phyloP scores from a whole-genome alignment of 179 eudicot species.

The Actinidia arguta region DNA sequence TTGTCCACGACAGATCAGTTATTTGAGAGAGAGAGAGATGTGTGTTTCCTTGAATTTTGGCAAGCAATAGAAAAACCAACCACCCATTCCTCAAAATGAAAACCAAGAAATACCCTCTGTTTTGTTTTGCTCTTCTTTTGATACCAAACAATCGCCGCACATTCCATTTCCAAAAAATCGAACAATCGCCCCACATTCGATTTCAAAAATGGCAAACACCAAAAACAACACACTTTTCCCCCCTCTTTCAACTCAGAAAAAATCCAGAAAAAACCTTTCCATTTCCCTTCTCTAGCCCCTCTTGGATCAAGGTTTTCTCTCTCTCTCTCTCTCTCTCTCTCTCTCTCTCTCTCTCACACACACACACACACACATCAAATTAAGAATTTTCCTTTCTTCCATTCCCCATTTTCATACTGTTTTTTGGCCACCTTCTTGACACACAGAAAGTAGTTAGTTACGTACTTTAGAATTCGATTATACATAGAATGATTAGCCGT shows the following conservation, averaged over 20 bases:
- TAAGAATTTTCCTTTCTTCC: background rate
- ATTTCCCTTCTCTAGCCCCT: slow-evolving; percentile 7
- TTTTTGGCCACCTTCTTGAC: background rate
- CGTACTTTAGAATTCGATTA: no score
- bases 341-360: no score
- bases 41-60: slow-evolving; percentile 31
- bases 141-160: slow-evolving; percentile 50
- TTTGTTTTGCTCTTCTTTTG: background rate
- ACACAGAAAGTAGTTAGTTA: background rate
- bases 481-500: no score
- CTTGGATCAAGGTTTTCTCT: slow-evolving; percentile 17
- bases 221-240: background rate
- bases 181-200: no score
- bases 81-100: slow-evolving; percentile 19
- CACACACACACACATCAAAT: background rate
- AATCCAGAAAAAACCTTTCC: slow-evolving; percentile 29
- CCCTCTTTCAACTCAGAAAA: slow-evolving; percentile 9
- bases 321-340: slow-evolving; percentile 9
- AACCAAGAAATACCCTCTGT: background rate
- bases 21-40: background rate
- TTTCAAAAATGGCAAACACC: no score
- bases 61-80: background rate
- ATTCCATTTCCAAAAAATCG: slow-evolving; percentile 32
- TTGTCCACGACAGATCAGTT: background rate
- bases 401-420: background rate